phyloP scores from a whole-genome alignment of 2,329 filamentous ascomycete species.

The Tolypocladium tundrense region DNA sequence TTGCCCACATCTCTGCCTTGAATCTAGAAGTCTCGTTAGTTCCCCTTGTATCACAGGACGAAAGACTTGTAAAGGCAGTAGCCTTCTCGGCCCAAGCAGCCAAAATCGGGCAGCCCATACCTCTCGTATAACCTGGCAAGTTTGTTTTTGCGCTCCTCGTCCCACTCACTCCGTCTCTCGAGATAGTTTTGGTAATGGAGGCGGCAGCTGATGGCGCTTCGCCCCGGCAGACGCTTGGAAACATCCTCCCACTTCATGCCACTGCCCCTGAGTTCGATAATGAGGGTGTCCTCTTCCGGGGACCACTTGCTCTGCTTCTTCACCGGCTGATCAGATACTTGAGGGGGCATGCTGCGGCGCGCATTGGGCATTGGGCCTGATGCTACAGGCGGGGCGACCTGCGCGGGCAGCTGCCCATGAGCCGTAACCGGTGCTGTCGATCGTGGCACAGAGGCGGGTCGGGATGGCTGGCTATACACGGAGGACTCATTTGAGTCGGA shows the following conservation, averaged over 20 bases:
- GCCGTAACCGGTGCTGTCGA: constrained; percentile 6
- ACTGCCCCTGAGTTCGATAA: constrained; percentile 80
- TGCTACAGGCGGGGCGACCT: constrained; percentile 18
- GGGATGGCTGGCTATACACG: constrained; percentile 27
- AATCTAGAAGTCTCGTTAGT: constrained; percentile 49
- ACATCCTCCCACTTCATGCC: constrained; percentile 99
- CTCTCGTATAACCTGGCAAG: constrained; percentile 89
- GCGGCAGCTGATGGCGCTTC: constrained; percentile 88
- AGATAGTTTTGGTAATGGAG: constrained; percentile 97
- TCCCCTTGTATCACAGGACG: background rate
- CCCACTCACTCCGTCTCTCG: constrained; percentile 87
- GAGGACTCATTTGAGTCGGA: constrained; percentile 63
- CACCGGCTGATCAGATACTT: constrained; percentile 57
- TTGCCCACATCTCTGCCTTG: constrained; percentile 96
- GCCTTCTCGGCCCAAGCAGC: background rate
- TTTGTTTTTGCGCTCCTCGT: constrained; percentile 96
- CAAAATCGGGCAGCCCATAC: constrained; percentile 41
- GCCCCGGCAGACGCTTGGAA: constrained; percentile 77
- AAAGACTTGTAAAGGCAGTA: background rate
- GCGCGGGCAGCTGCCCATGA: constrained; percentile 13
- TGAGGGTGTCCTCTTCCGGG: constrained; percentile 81
- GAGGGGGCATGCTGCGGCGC: constrained; percentile 28
- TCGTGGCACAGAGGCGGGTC: constrained; percentile 12
- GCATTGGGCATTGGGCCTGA: constrained; percentile 19
- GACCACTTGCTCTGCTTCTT: constrained; percentile 98